A percentile compares a stretch with the other conserved stretches of the same genome.
Conservation (phyloP, 2,329 filamentous ascomycete species). For the Colletotrichum abscissum region DNA sequence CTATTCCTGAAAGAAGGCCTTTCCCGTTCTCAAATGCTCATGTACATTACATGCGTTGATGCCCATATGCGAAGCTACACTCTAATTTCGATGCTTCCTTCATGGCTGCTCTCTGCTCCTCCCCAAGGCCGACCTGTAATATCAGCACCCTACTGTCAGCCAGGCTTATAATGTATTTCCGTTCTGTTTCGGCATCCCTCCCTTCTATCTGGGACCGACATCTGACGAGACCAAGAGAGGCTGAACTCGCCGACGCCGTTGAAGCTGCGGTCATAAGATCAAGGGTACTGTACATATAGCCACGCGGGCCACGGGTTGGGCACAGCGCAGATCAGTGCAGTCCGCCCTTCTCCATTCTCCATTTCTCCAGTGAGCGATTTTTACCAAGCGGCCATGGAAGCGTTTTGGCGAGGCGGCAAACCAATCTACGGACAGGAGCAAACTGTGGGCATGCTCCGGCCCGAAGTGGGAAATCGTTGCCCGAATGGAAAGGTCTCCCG, state of each 20-base stretch:
- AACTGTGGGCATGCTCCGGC: conserved; percentile 11
- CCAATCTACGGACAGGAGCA: background rate
- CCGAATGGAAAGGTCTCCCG: conserved; percentile 12
- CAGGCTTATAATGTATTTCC: background rate
- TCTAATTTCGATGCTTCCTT: background rate
- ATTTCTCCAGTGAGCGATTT: conserved; percentile 20
- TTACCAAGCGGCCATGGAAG: background rate
- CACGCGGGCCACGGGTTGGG: background rate
- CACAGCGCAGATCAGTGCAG: background rate
- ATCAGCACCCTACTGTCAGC: too few relatives aligned
- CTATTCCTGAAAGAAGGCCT: background rate
- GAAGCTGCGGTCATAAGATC: background rate
- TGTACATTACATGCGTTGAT: background rate
- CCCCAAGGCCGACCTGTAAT: too few relatives aligned
- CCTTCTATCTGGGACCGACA: background rate
- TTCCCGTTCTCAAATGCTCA: background rate
- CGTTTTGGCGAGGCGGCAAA: background rate
- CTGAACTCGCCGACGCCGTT: background rate
- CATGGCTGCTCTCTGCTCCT: background rate
- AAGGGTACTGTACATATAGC: background rate
- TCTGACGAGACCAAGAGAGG: background rate
- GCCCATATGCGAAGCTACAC: background rate
- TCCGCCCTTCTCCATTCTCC: background rate
- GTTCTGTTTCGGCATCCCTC: background rate
- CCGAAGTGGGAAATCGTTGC: conserved; percentile 19